phyloP scores from a whole-genome alignment of 1,284 basidiomycete species.

The Ceratobasidium sp. region DNA sequence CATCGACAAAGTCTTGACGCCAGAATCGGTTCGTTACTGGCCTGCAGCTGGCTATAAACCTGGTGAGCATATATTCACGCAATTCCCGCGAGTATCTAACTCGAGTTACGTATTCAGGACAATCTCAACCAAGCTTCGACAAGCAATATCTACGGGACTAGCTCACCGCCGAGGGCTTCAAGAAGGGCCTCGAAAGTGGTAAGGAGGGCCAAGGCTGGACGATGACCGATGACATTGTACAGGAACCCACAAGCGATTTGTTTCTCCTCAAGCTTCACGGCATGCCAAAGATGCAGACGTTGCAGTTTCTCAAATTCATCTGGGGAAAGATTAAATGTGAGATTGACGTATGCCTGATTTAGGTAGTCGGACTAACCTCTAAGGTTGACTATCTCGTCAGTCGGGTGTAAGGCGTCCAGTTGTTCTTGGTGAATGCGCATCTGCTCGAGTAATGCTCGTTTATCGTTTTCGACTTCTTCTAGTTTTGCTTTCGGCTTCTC shows the following conservation, averaged over 20 bases:
- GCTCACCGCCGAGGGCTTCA: conserved; percentile 80
- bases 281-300: conserved; percentile 35
- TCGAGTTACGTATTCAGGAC: conserved; percentile 57
- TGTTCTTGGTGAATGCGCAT: conserved; percentile 38
- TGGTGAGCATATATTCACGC: conserved; percentile 68
- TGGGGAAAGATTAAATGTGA: background rate
- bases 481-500: conserved; percentile 58
- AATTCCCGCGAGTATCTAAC: conserved; percentile 57
- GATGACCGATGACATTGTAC: conserved; percentile 82
- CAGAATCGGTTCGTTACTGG: conserved; percentile 99
- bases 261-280: conserved; percentile 40
- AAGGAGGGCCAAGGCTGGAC: conserved; percentile 76
- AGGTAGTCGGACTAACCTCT: conserved; percentile 21
- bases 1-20: conserved; percentile 96
- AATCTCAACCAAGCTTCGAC: conserved; percentile 90
- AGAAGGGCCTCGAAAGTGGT: conserved; percentile 83
- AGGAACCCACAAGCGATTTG: conserved; percentile 73
- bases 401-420: conserved; percentile 33
- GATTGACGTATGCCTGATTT: background rate
- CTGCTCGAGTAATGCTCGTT: conserved; percentile 28
- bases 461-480: conserved; percentile 55
- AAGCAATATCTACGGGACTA: conserved; percentile 98
- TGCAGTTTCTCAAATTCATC: conserved; percentile 42
- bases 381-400: conserved; percentile 41
- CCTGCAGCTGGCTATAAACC: conserved; percentile 79